A percentile compares a stretch with the other conserved stretches of the same genome.
Conservation (phyloP, 495 filamentous ascomycete species). For the Chaetomium fimeti region DNA sequence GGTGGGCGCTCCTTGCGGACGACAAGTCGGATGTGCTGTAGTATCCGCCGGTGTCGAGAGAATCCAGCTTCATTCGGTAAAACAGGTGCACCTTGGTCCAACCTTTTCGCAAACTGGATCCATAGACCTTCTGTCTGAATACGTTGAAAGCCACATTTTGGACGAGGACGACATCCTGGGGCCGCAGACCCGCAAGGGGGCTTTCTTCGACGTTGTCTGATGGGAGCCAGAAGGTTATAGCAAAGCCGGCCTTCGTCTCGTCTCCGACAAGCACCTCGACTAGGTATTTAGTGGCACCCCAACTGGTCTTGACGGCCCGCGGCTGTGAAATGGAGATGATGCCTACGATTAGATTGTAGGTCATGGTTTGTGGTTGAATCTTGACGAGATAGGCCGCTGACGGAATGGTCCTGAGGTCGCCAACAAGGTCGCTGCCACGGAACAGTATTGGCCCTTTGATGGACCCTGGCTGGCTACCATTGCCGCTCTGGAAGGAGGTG, state of each 20-base stretch:
- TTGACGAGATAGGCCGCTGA: slow-evolving; percentile 61
- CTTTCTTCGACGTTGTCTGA: slow-evolving; percentile 35
- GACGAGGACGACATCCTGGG: slow-evolving; percentile 71
- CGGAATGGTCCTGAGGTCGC: slow-evolving; percentile 68
- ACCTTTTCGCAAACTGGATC: slow-evolving; percentile 66
- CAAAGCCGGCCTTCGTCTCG: slow-evolving; percentile 79
- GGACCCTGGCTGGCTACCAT: slow-evolving; percentile 10
- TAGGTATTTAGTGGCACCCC: slow-evolving; percentile 58
- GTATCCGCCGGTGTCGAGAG: slow-evolving; percentile 44
- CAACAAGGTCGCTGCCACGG: slow-evolving; percentile 44
- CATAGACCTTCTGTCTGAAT: slow-evolving; percentile 73
- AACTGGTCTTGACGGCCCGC: slow-evolving; percentile 54
- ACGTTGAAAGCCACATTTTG: slow-evolving; percentile 72
- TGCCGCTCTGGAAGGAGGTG: slow-evolving; percentile 24
- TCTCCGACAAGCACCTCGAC: slow-evolving; percentile 82
- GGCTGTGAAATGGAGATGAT: slow-evolving; percentile 69
- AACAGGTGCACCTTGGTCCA: slow-evolving; percentile 72
- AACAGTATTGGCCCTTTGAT: slow-evolving; percentile 26
- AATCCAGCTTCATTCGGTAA: slow-evolving; percentile 49
- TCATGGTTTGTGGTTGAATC: slow-evolving; percentile 76
- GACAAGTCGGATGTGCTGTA: slow-evolving; percentile 42
- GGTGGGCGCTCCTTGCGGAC: slow-evolving; percentile 39
- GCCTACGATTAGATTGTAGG: slow-evolving; percentile 72
- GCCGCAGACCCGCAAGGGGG: slow-evolving; percentile 56
- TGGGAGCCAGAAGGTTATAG: slow-evolving; percentile 77